A percentile compares a stretch with the other conserved stretches of the same genome.
Conservation (phyloP, 2,329 filamentous ascomycete species). For the Alternaria arbusti region DNA sequence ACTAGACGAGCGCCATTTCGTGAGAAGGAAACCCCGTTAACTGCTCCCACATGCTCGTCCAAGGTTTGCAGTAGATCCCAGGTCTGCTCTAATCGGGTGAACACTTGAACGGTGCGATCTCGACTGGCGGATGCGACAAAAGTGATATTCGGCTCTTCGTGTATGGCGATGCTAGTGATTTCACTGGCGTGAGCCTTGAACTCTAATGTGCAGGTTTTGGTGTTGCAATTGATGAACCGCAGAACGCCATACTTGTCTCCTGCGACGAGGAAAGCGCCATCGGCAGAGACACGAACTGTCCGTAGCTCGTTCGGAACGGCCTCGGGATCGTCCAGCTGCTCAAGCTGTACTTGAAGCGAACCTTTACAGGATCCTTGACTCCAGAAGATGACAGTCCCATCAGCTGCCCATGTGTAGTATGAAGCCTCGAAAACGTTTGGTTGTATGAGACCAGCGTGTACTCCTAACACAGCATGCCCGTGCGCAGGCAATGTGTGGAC, state of each 20-base stretch:
- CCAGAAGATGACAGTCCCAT: conserved; percentile 85
- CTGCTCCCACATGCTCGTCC: conserved; percentile 87
- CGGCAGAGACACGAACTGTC: conserved; percentile 63
- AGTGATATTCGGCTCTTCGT: conserved; percentile 67
- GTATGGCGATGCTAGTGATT: conserved; percentile 80
- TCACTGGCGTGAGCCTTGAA: conserved; percentile 87
- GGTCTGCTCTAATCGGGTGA: conserved; percentile 63
- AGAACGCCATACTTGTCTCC: conserved; percentile 89
- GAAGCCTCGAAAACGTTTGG: conserved; percentile 69
- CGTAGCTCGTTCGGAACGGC: conserved; percentile 65
- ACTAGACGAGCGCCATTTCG: conserved; percentile 74
- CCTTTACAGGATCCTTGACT: conserved; percentile 72
- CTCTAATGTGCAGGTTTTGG: conserved; percentile 68
- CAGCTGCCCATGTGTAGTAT: conserved; percentile 89
- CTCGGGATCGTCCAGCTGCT: conserved; percentile 60
- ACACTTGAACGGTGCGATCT: conserved; percentile 94
- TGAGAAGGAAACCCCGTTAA: conserved; percentile 77
- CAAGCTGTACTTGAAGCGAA: conserved; percentile 71
- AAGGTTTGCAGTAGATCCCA: conserved; percentile 89
- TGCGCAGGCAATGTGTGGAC: conserved; percentile 62
- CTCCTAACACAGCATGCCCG: conserved; percentile 69
- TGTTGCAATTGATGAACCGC: conserved; percentile 68
- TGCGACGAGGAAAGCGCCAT: conserved; percentile 73
- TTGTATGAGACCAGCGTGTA: conserved; percentile 65
- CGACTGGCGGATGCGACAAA: conserved; percentile 78